Percentiles rank a stretch among this genome's conserved stretches.
Conservation (phyloP, 768 basidiomycete genomes). For the Daedaleopsis sinensis region DNA sequence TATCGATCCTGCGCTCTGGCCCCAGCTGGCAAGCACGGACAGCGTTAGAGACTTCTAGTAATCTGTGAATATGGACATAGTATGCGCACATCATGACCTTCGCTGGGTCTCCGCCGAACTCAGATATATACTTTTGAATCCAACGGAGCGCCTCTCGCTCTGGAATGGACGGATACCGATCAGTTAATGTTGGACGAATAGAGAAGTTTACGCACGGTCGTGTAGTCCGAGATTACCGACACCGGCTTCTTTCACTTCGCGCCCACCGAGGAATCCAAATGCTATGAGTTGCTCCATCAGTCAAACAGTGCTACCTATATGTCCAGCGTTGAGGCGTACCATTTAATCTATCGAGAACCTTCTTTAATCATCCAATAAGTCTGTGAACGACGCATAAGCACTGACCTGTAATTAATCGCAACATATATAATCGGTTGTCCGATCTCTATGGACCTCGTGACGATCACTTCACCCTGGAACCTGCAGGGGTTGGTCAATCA, state of each 20-base stretch:
- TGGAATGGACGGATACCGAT: slow-evolving; percentile 3
- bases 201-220: slow-evolving; percentile 41
- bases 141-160: slow-evolving; percentile 47
- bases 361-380: too few relatives aligned
- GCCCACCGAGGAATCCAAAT: slow-evolving; percentile 44
- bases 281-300: slow-evolving; percentile 25
- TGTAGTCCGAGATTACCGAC: slow-evolving; percentile 52
- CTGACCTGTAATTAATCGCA: slow-evolving; percentile 54
- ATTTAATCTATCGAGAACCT: too few relatives aligned
- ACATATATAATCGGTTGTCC: slow-evolving; percentile 52
- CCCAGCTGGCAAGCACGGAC: slow-evolving; percentile 26
- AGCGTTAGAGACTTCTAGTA: too few relatives aligned
- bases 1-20: slow-evolving; percentile 44
- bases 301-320: too few relatives aligned
- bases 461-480: slow-evolving; percentile 46
- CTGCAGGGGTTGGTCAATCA: slow-evolving; percentile 20
- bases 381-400: not conserved
- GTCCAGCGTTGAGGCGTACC: too few relatives aligned
- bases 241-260: slow-evolving; percentile 42
- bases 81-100: slow-evolving; percentile 44
- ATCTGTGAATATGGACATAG: too few relatives aligned
- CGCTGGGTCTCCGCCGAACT: slow-evolving; percentile 47
- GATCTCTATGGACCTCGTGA: slow-evolving; percentile 46
- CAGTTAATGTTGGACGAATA: not conserved
- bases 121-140: slow-evolving; percentile 45